A percentile compares a stretch with the other conserved stretches of the same genome.
Conservation (phyloP, 345 rosid genomes). For the Passiflora organensis region DNA sequence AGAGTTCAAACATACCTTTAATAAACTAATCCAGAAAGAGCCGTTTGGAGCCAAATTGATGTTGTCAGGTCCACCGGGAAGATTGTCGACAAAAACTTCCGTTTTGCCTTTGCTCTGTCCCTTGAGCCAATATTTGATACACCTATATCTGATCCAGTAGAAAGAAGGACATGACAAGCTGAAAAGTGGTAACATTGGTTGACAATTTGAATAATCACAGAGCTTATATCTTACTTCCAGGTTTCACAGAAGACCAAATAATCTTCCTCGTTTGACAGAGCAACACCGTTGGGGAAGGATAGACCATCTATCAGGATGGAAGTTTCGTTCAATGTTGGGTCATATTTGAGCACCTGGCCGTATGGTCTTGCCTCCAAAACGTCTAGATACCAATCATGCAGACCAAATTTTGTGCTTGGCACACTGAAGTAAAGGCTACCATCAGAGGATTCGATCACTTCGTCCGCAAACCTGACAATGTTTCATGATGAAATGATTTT, state of each 20-base stretch:
- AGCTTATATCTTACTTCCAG: constrained; percentile 30
- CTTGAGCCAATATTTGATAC: constrained; percentile 43
- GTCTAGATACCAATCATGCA: constrained; percentile 37
- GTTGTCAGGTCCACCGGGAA: constrained; percentile 51
- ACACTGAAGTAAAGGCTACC: constrained; percentile 47
- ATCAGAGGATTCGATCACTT: constrained; percentile 48
- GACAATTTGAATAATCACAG: too few species aligned
- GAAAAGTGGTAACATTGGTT: too few species aligned
- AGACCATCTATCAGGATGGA: constrained; percentile 32
- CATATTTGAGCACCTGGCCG: constrained; percentile 50
- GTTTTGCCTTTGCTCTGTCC: constrained; percentile 33
- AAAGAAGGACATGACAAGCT: too few species aligned
- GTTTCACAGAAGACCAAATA: constrained; percentile 43
- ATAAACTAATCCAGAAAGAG: constrained; percentile 46
- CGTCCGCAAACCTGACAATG: constrained; percentile 42
- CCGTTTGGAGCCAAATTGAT: constrained; percentile 52
- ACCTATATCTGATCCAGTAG: constrained; percentile 31
- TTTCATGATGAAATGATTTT: too few species aligned
- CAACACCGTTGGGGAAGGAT: constrained; percentile 45
- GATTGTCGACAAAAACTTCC: constrained; percentile 39
- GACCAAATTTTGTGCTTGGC: constrained; percentile 43
- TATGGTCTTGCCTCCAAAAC: constrained; percentile 47
- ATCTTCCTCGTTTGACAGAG: constrained; percentile 39
- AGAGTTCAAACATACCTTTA: constrained; percentile 24
- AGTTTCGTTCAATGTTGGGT: constrained; percentile 34